Percentiles rank a stretch among this genome's conserved stretches.
phyloP scores from a whole-genome alignment of 163 green algal species.

The Scenedesmus sp. region DNA sequence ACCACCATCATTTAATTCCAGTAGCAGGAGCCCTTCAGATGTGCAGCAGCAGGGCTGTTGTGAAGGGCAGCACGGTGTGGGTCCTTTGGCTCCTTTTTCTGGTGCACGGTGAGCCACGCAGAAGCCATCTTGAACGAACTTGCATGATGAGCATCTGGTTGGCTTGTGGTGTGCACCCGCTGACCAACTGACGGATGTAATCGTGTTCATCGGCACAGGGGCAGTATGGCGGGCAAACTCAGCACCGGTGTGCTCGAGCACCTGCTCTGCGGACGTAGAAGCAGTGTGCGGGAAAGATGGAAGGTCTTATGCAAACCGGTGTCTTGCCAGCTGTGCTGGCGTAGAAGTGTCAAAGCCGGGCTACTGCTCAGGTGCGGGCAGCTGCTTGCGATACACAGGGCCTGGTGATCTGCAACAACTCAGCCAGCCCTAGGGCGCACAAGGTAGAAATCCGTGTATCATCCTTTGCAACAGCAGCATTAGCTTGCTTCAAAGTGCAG shows the following conservation, averaged over 20 bases:
- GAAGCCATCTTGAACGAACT: too few relatives aligned
- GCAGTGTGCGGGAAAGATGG: slow-evolving; percentile 34
- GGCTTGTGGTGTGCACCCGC: background rate
- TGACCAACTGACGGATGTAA: background rate
- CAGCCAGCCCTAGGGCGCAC: background rate
- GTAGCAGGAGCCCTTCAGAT: background rate
- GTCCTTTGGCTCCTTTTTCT: slow-evolving; percentile 18
- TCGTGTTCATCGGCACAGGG: background rate
- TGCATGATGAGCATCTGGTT: background rate
- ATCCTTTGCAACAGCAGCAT: background rate
- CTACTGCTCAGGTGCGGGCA: slow-evolving; percentile 47
- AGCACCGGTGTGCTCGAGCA: background rate
- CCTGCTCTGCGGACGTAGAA: background rate
- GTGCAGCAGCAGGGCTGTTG: background rate
- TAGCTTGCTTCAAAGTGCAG: background rate
- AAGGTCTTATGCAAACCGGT: slow-evolving; percentile 30
- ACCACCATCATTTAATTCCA: background rate
- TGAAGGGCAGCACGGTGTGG: slow-evolving; percentile 23
- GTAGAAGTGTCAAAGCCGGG: background rate
- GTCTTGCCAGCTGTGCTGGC: slow-evolving; percentile 37
- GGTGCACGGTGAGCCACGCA: slow-evolving; percentile 16
- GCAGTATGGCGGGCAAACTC: background rate
- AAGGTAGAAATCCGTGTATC: background rate
- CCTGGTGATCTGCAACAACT: background rate
- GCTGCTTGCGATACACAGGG: background rate